These are phyloP conservation scores for Paracorniculantispora psalliotae DNA, from an alignment of 2,329 filamentous ascomycete species.

Conservation along the genomic window DNA sequence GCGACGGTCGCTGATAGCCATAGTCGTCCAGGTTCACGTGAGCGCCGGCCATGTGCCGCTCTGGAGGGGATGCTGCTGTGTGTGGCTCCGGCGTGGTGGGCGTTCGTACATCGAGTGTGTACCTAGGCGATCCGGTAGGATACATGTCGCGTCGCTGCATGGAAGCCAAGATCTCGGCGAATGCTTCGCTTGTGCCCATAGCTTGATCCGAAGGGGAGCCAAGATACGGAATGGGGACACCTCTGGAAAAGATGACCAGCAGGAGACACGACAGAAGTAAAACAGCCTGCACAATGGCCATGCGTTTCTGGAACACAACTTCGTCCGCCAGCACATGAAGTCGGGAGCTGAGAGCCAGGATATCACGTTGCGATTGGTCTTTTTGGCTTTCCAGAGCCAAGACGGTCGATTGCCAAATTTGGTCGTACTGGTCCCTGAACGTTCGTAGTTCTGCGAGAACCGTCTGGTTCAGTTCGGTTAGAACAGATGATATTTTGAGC, in stretches of 20 bases:
- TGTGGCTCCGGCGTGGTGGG: not conserved
- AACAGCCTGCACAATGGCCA: conserved; percentile 87
- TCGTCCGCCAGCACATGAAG: conserved; percentile 92
- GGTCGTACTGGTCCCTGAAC: conserved; percentile 83
- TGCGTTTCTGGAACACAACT: conserved; percentile 78
- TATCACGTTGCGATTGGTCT: conserved; percentile 76
- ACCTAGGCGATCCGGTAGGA: conserved; percentile 1
- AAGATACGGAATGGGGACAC: conserved; percentile 35
- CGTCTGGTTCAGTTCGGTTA: conserved; percentile 80
- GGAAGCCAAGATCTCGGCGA: conserved; percentile 19
- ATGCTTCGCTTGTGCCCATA: conserved; percentile 17
- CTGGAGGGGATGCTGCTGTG: not conserved
- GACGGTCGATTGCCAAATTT: conserved; percentile 93
- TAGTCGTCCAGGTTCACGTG: conserved; percentile 5
- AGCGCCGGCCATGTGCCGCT: not conserved
- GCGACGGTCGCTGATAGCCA: conserved; percentile 13
- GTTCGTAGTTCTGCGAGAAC: conserved; percentile 75
- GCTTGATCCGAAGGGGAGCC: conserved; percentile 26
- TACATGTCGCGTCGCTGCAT: conserved; percentile 14
- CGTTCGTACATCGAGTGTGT: not conserved
- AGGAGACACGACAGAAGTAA: conserved; percentile 82
- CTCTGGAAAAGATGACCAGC: conserved; percentile 74
- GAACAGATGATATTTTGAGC: conserved; percentile 73
- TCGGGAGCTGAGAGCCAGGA: conserved; percentile 72
- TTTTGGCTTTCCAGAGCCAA: conserved; percentile 86